Base-by-base conservation (phyloP, 148 eudicot genomes). In the Camellia japonica region DNA sequence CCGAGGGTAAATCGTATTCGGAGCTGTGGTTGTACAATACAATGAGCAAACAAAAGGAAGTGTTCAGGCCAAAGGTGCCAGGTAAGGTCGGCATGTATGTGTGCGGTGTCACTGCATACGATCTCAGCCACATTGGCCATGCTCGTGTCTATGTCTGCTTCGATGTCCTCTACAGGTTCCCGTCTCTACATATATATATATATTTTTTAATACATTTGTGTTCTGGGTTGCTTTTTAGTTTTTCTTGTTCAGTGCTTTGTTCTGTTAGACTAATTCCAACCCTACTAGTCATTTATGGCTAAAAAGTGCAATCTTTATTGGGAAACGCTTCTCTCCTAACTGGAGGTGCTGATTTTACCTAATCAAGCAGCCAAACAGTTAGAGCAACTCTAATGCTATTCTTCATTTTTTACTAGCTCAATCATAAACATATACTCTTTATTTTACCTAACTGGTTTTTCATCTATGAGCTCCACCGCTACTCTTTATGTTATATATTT, bases 81-180 rank as follows among this genome's bases (percentile, higher is more conserved):
- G 98, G 96, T 0, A 89, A 93, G 84, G 97, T 95, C 4, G 98
- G 98, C 9, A 95, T 95, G 97, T 95, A 95, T 67, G 97, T 95
- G 19, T 95, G 98, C 80, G 98, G 98, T 13, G 92, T 95, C 58
- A 95, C 98, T 42, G 97, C 97, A 12, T 95, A 95, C 85, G 98
- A 95, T 91, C 89, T 93, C 76, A 95, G 98, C 78, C 98, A 95
- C 87, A 93, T 95, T 83, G 98, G 98, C 65, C 98, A 95, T 82
- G 98, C 98, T 74, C 86, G 97, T 52, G 97, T 91, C 72, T 94
- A 94, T 77, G 95, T 94, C 65, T 88, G 90, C 73, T 91, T 94
- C 81, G 98, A 94, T 82, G 89, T 91, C 19, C 95, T 93, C 4
- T 91, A 87, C 83, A 95, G 98, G 97, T 94, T 63, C 30, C 38